Evolutionary conservation across 2,329 filamentous ascomycete genomes (phyloP), one percentile per base, ranked within the genome.

Genomic region (Aspergillus fumigatiaffinis): DNA sequence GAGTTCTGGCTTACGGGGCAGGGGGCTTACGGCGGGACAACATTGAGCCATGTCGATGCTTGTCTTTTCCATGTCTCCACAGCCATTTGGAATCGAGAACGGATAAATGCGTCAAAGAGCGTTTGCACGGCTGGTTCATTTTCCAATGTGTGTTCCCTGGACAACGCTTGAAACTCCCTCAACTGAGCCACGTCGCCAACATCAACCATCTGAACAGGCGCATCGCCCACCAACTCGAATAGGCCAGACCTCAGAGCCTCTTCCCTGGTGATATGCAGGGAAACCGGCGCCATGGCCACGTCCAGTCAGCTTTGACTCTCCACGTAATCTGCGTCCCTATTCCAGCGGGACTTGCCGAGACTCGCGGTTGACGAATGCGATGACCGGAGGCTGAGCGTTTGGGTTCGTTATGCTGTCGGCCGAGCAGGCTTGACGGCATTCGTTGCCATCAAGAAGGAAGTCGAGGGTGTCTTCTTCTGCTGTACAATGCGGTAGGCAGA

Each of bases 181-280:
- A 60, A 50, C 21, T 2, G 4, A 28, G 14, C 35, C 29, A 49
- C 3, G 20, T 60, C 55, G 29, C 20, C 55, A 23, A 48, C 50
- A 42, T 57, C 46, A 12, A 58, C 53, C 28, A 60, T 35, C 48
- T 60, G 52, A 41, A 58, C 53, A 20, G 51, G 55, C 17, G 58
- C 50, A 32, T 60, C 55, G 2, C 49, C 50, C 35, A 55, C 29
- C 17, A 58, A 35, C 4, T 55, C 50, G 35, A 60, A 58, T 25
- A 53, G 20, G 5, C 55, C 58, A 5, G 41, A 51, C 4, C 21
- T 51, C n/a, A 42, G 20, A 47, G 42, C 32, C 1, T 26, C 14
- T 14, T 51, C 23, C 17, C 28, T 44, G 5, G 14, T 3, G 32
- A 17, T 38, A 35, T 58, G 58, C 21, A 60, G 21, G 50, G 56